Base-by-base conservation (phyloP, 768 basidiomycete genomes). In the Naganishia vishniacii region DNA sequence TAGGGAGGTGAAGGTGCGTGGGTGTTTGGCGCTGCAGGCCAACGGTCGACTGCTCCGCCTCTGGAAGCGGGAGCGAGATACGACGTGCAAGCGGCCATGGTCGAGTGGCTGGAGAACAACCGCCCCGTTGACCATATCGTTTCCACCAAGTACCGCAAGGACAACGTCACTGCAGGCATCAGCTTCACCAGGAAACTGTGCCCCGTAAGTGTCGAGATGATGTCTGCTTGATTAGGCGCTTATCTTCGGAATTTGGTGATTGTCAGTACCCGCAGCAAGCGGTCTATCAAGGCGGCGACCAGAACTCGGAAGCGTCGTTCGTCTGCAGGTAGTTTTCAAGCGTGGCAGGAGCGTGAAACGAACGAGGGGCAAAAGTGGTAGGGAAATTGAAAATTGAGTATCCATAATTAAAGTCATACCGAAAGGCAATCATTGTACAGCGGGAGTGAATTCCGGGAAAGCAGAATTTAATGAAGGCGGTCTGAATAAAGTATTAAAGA, bases 231-330 rank as follows among this genome's bases (percentile, higher is more conserved):
- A 16, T 40, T 23, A 26, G 2, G 20, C 12, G 53, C 13, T 25
- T 0, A 37, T 41, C 4, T 40, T n/a, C 34, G 34, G 0, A 9
- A 13, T 31, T 7, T 56, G 34, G 12, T 9, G 32, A 9, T 34
- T 41, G 28, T 4, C 25, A 56, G 53, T 56, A 56, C 16, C 53
- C 53, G 15, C 53, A 56, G 18, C 53, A 56, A 26, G 53, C 53
- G 6, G 20, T 56, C n/a, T 56, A 23, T 15, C 53, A 56, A 41
- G 53, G 53, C 9, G 53, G 53, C 1, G 53, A 56, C 25, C 53
- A 56, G 23, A 56, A 56, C 37, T 40, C 53, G 4, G 53, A 56
- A 56, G 53, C 53, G 53, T 56, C 53, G 20, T 56, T 56, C 34
- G 13, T 40, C 2, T 56, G 53, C 53, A 56, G 40, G 37, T 25